Conservation (phyloP, 306 rosid species). For the Crotalaria pallida region DNA sequence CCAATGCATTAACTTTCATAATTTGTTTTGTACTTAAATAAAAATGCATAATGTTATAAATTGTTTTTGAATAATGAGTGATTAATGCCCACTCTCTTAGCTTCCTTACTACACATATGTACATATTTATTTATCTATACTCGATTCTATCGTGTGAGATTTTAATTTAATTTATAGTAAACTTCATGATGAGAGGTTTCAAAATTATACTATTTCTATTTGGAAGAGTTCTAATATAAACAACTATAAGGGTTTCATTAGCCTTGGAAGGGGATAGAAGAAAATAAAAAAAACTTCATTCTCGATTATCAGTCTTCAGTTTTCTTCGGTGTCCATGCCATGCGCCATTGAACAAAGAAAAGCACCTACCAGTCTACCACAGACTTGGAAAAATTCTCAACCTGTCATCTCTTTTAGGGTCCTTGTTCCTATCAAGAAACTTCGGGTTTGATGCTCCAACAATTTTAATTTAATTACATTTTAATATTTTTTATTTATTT, state of each 20-base stretch:
- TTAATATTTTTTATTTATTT: too few relatives aligned
- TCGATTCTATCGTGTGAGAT: too few relatives aligned
- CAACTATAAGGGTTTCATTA: too few relatives aligned
- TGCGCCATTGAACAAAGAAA: background rate
- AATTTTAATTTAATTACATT: too few relatives aligned
- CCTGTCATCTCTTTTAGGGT: background rate
- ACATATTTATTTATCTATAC: background rate
- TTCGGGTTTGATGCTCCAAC: slow-evolving; percentile 29
- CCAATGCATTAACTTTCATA: background rate
- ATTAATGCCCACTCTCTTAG: background rate
- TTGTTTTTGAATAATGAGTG: background rate
- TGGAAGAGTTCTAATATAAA: too few relatives aligned
- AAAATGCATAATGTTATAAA: background rate
- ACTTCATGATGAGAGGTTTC: too few relatives aligned
- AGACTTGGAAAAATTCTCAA: background rate
- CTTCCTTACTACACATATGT: background rate
- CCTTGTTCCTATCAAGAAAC: slow-evolving; percentile 16
- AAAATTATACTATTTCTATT: too few relatives aligned
- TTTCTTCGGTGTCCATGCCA: background rate
- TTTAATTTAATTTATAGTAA: too few relatives aligned
- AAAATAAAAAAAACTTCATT: too few relatives aligned
- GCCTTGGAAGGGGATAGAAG: too few relatives aligned
- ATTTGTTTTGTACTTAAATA: background rate
- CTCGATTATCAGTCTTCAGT: background rate
- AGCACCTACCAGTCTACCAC: background rate